Conservation (phyloP, 2,329 filamentous ascomycete species). For the Botryosphaeria dothidea region DNA sequence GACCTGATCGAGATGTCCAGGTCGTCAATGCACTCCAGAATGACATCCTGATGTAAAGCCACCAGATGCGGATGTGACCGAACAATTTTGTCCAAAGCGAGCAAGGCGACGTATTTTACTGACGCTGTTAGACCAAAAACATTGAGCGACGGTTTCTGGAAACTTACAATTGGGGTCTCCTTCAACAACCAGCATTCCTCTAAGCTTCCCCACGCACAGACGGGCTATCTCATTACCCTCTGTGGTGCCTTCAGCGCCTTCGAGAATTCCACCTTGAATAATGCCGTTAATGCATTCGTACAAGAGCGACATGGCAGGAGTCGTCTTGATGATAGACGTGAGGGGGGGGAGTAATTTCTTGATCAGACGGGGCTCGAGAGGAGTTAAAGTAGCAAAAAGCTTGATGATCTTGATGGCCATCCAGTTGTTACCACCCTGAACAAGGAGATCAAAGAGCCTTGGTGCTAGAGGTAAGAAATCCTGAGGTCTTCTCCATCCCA, state of each 20-base stretch:
- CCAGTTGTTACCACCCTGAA: conserved; percentile 96
- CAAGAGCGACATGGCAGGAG: conserved; percentile 93
- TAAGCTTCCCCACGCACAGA: conserved; percentile 87
- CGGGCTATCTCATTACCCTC: conserved; percentile 90
- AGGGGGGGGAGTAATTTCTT: conserved; percentile 89
- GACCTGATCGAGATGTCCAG: conserved; percentile 93
- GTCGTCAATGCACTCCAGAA: conserved; percentile 94
- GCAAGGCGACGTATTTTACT: conserved; percentile 96
- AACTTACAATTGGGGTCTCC: conserved; percentile 86
- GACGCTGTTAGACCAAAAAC: not conserved
- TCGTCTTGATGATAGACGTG: conserved; percentile 90
- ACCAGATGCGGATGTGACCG: conserved; percentile 85
- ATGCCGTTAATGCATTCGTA: conserved; percentile 99
- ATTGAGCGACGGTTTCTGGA: not conserved
- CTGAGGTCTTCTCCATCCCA: conserved; percentile 89
- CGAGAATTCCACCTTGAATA: conserved; percentile 92
- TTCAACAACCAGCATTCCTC: conserved; percentile 91
- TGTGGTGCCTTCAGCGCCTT: conserved; percentile 73
- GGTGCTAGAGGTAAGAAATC: conserved; percentile 93
- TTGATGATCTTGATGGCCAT: conserved; percentile 99
- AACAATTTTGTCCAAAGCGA: conserved; percentile 96
- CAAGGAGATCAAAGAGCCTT: conserved; percentile 85
- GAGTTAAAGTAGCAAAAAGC: conserved; percentile 91
- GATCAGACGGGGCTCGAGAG: conserved; percentile 85
- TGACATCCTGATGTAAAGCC: conserved; percentile 90